Evolutionary conservation across 768 basidiomycete genomes (phyloP).

Genomic region (Mycena latifolia): DNA sequence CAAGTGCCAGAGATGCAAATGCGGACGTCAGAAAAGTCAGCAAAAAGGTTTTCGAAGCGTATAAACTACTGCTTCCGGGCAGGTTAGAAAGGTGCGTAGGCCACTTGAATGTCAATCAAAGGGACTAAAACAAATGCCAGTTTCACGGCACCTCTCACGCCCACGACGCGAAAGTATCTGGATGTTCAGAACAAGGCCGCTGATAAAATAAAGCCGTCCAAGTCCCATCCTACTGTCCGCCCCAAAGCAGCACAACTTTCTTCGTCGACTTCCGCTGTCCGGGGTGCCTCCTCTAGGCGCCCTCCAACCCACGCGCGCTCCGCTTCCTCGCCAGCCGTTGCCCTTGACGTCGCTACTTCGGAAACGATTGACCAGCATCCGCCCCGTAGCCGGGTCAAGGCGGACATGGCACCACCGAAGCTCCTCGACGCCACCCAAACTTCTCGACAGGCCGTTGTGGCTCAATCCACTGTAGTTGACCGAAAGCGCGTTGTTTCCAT

Average conservation of each 20-base stretch:
- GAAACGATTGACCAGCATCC: background rate
- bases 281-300: slow-evolving; percentile 23
- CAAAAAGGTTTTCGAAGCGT: slow-evolving; percentile 81
- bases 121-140: slow-evolving; percentile 50
- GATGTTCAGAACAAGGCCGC: slow-evolving; percentile 55
- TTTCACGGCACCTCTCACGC: slow-evolving; percentile 80
- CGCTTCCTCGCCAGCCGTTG: slow-evolving; percentile 32
- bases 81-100: slow-evolving; percentile 71
- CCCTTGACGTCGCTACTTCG: slow-evolving; percentile 4
- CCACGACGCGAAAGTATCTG: slow-evolving; percentile 82
- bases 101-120: background rate
- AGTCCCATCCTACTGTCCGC: slow-evolving; percentile 12
- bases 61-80: slow-evolving; percentile 75
- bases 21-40: slow-evolving; percentile 80
- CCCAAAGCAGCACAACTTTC: slow-evolving; percentile 29
- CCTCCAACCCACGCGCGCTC: slow-evolving; percentile 33
- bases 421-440: slow-evolving; percentile 8
- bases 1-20: slow-evolving; percentile 77
- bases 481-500: slow-evolving; percentile 34
- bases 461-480: slow-evolving; percentile 11
- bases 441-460: slow-evolving; percentile 11
- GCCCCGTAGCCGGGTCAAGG: slow-evolving; percentile 10
- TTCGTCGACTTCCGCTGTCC: slow-evolving; percentile 32
- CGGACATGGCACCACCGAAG: slow-evolving; percentile 18
- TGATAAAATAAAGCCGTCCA: slow-evolving; percentile 14